A percentile compares a stretch with the other conserved stretches of the same genome.
Evolutionary conservation across 495 filamentous ascomycete genomes (phyloP).

Genomic region (Coniosporium apollinis): DNA sequence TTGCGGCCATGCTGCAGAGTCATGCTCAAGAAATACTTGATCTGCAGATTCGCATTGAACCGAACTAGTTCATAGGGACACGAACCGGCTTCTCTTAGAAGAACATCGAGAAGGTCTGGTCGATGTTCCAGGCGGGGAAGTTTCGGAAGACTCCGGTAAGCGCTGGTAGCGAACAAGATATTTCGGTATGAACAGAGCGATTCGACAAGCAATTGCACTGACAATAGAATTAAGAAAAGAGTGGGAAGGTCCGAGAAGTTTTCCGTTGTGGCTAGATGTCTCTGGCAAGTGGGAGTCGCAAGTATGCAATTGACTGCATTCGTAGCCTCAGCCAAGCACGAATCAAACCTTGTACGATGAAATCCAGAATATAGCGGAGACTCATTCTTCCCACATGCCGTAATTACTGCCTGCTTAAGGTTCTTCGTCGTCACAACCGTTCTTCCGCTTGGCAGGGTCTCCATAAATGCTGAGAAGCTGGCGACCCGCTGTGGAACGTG

Average conservation of each 20-base stretch:
- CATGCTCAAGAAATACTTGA: background rate
- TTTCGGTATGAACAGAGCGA: background rate
- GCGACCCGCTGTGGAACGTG: background rate
- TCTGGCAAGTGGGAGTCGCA: background rate
- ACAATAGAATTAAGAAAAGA: background rate
- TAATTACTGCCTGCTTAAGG: background rate
- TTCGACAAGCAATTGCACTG: background rate
- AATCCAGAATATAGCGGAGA: background rate
- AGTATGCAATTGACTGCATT: background rate
- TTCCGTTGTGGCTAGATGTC: background rate
- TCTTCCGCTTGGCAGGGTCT: background rate
- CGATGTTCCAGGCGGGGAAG: background rate
- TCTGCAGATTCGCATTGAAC: background rate
- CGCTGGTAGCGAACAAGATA: background rate
- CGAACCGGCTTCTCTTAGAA: background rate
- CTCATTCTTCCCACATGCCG: background rate
- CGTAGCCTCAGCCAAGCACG: background rate
- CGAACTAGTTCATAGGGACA: background rate
- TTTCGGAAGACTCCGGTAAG: background rate
- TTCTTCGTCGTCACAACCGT: background rate
- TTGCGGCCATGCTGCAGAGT: background rate
- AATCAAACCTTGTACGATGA: background rate
- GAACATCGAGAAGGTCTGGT: background rate
- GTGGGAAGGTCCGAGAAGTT: background rate
- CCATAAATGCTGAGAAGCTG: background rate